Conservation (phyloP, 2,329 filamentous ascomycete species). For the Epicoccum sorghinum region DNA sequence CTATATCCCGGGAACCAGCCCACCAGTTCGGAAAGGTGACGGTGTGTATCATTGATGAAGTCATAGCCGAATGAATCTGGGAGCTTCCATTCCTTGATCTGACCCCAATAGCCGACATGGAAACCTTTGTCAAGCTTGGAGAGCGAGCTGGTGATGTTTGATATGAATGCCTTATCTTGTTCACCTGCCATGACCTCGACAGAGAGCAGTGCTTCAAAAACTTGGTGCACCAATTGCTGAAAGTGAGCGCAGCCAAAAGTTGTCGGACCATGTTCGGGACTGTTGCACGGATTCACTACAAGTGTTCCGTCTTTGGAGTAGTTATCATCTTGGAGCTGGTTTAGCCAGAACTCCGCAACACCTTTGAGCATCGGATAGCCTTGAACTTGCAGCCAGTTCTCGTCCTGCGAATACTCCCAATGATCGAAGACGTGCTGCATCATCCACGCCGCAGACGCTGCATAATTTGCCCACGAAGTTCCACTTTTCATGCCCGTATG, state of each 20-base stretch:
- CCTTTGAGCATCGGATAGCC: constrained; percentile 63
- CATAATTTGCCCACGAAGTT: constrained; percentile 53
- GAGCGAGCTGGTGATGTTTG: constrained; percentile 51
- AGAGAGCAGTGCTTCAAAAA: constrained; percentile 42
- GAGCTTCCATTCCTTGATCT: constrained; percentile 60
- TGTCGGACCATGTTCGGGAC: constrained; percentile 60
- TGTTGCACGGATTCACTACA: constrained; percentile 64
- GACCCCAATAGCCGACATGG: constrained; percentile 52
- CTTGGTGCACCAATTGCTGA: constrained; percentile 57
- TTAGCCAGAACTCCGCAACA: constrained; percentile 62
- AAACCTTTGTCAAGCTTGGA: constrained; percentile 59
- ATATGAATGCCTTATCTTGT: constrained; percentile 42
- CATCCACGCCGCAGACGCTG: constrained; percentile 62
- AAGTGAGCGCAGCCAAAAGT: constrained; percentile 62
- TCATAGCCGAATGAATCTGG: constrained; percentile 48
- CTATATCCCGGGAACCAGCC: constrained; percentile 64
- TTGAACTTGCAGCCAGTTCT: constrained; percentile 50
- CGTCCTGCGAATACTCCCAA: constrained; percentile 60
- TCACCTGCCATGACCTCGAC: constrained; percentile 13
- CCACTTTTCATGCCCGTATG: constrained; percentile 59
- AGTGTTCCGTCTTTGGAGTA: constrained; percentile 59
- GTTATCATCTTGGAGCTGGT: constrained; percentile 58
- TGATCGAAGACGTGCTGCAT: constrained; percentile 66
- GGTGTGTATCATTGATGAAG: constrained; percentile 54
- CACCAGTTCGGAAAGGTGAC: constrained; percentile 62